Percentiles rank a stretch among this genome's conserved stretches.
Conservation (phyloP, 202 grass and related monocot species). For the Zoysia matrella region DNA sequence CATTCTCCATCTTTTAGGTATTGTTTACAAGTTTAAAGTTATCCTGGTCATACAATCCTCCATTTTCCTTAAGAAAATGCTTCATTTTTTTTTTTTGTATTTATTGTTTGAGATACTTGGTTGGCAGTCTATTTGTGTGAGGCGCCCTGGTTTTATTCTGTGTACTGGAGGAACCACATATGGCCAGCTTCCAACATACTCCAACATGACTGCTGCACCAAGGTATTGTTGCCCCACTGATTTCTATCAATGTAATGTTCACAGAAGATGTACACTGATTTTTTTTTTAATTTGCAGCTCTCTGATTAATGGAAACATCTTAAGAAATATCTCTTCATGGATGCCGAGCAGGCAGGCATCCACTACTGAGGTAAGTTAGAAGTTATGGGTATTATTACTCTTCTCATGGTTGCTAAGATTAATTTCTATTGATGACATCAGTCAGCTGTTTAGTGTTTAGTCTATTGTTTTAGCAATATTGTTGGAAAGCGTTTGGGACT, state of each 20-base stretch:
- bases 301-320: slow-evolving; percentile 78
- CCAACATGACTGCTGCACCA: slow-evolving; percentile 53
- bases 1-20: slow-evolving; percentile 33
- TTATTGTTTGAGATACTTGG: slow-evolving; percentile 39
- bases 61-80: slow-evolving; percentile 35
- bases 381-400: slow-evolving; percentile 2
- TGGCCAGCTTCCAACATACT: slow-evolving; percentile 87
- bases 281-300: slow-evolving; percentile 49
- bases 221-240: slow-evolving; percentile 51
- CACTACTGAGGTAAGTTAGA: slow-evolving; percentile 61
- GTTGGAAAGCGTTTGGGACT: slow-evolving; percentile 11
- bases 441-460: slow-evolving; percentile 36
- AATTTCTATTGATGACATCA: slow-evolving; percentile 26
- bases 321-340: slow-evolving; percentile 94
- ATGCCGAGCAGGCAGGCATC: slow-evolving; percentile 67
- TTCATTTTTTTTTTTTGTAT: slow-evolving; percentile 23
- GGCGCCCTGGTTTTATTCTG: slow-evolving; percentile 91
- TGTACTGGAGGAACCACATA: slow-evolving; percentile 93
- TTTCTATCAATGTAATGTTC: slow-evolving; percentile 36
- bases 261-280: slow-evolving; percentile 31
- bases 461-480: not conserved
- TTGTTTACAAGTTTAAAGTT: slow-evolving; percentile 34
- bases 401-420: slow-evolving; percentile 29
- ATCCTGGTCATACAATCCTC: slow-evolving; percentile 6
- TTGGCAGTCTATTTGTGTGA: slow-evolving; percentile 78